Base-by-base conservation (phyloP, 2,329 filamentous ascomycete species). In the Colletotrichum neosansevieriae region DNA sequence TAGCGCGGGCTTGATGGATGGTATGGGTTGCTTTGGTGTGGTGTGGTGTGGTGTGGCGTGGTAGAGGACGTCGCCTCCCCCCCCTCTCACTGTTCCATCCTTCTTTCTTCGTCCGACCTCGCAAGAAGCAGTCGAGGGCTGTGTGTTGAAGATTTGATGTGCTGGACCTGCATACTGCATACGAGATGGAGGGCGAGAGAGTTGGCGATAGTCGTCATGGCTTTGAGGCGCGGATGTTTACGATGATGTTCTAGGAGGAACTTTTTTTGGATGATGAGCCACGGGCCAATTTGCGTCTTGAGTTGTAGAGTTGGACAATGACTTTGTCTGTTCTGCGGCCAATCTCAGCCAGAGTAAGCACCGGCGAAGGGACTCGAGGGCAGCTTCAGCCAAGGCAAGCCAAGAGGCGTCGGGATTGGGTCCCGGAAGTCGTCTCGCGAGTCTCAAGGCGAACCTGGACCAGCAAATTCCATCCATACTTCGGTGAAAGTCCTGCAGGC, bases 301-400 rank as follows among this genome's bases (percentile, higher is more conserved):
- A 54, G 50, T 38, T 38, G 50, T 36, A n/a, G 29, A 54, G 49
- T 6, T 19, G 49, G 17, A 51, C 49, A 51, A 29, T 29, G 6
- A 7, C 29, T 29, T 15, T 38, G 32, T 36, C 15, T 32, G 29
- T 15, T 54, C 21, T 36, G 29, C 32, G 29, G 32, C 50, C 47
- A 50, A 50, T 50, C 24, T 36, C 36, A 17, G 53, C 36, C 53
- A 56, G 40, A 32, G 40, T 45, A 21, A 29, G 21, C 11, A 49
- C 38, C 24, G 32, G n/a, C 50, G 53, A 58, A 63, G 42, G 44
- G 63, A 62, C 42, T 53, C 19, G 50, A 17, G 29, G 47, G n/a
- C 53, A 58, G 65, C 65, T 64, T 68, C 65, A 64, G 65, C 65
- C 65, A 68, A 68, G 65, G 32, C 51, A 32, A 34, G 29, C 51